Conservation (phyloP, 176 grass and related monocot species). For the Elymus sibiricus region DNA sequence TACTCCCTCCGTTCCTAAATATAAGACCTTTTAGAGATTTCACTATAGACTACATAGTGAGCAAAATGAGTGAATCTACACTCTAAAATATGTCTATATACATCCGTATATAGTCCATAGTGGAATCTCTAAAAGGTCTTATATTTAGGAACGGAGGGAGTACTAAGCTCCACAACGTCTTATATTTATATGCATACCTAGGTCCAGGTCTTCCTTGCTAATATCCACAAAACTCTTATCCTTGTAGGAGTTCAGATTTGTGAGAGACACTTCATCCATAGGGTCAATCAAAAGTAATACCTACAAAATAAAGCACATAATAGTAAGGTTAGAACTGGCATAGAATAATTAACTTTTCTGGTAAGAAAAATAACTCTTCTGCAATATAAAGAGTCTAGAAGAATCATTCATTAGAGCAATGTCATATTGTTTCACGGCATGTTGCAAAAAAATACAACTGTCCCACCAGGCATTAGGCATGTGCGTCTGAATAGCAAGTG, state of each 20-base stretch:
- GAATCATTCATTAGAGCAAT: neutral
- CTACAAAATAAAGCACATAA: conserved; percentile 35
- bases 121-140: too few species aligned
- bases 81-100: too few species aligned
- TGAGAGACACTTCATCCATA: conserved; percentile 94
- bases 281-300: conserved; percentile 94
- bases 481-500: neutral
- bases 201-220: conserved; percentile 95
- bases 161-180: neutral
- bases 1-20: too few species aligned
- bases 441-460: neutral
- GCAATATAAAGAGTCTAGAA: neutral
- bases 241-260: conserved; percentile 92
- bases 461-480: neutral
- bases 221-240: conserved; percentile 97
- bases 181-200: conserved; percentile 41
- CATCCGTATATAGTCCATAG: too few species aligned
- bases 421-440: neutral
- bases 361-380: neutral
- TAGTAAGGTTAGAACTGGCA: neutral
- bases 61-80: too few species aligned
- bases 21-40: too few species aligned
- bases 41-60: too few species aligned
- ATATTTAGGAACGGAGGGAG: too few species aligned
- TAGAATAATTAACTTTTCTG: neutral